These are phyloP conservation scores for Talaromyces sp. DNA, from an alignment of 2,329 filamentous ascomycete genomes.

Conservation along the genomic window DNA sequence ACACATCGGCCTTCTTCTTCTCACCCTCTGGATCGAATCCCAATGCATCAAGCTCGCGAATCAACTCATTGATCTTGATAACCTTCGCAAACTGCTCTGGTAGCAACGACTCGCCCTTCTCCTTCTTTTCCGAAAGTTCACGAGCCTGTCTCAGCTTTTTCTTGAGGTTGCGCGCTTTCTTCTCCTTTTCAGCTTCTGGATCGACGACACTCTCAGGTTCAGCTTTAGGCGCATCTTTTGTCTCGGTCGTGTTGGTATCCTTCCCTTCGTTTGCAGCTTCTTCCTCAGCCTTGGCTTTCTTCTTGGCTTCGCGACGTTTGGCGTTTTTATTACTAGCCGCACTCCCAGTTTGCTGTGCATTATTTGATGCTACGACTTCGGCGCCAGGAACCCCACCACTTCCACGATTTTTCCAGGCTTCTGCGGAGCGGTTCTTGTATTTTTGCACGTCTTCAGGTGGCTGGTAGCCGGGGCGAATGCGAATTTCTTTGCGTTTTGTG, in stretches of 20 bases:
- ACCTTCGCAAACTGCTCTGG: constrained; percentile 97
- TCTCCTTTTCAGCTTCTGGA: constrained; percentile 75
- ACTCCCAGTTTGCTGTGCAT: constrained; percentile 44
- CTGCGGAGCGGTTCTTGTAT: constrained; percentile 89
- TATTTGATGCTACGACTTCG: constrained; percentile 47
- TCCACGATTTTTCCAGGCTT: constrained; percentile 74
- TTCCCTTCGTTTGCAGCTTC: constrained; percentile 28
- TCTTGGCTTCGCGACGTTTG: constrained; percentile 67
- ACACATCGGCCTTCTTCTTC: constrained; percentile 29
- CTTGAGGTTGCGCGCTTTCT: constrained; percentile 83
- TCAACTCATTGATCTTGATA: constrained; percentile 91
- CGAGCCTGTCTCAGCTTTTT: constrained; percentile 95
- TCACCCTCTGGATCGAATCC: constrained; percentile 81
- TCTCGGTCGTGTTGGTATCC: constrained; percentile 8
- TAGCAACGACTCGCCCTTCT: constrained; percentile 74
- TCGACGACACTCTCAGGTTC: constrained; percentile 41
- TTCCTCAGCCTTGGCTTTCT: constrained; percentile 49
- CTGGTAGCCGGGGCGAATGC: constrained; percentile 86
- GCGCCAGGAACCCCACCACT: constrained; percentile 66
- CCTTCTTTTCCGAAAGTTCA: constrained; percentile 87
- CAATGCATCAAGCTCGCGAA: constrained; percentile 78
- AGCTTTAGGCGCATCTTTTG: constrained; percentile 17
- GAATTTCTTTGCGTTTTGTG: constrained; percentile 88
- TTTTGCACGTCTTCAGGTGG: constrained; percentile 94
- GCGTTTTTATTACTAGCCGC: constrained; percentile 76